phyloP scores from a whole-genome alignment of 495 filamentous ascomycete genomes.

The Neurospora sublineolata region DNA sequence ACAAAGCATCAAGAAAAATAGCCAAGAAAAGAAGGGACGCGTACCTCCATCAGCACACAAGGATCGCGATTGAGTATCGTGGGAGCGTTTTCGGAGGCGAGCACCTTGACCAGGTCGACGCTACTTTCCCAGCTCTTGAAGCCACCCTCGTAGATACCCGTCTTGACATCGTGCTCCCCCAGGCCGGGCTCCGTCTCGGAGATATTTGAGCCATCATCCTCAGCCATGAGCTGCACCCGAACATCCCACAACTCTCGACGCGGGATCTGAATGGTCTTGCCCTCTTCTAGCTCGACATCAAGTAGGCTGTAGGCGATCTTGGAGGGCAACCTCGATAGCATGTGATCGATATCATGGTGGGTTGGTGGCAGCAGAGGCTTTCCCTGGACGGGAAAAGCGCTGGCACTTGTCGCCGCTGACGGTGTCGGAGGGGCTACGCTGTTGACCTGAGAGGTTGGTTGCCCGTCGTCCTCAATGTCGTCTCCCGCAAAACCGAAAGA shows the following conservation, averaged over 20 bases:
- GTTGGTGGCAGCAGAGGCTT: slow-evolving; percentile 37
- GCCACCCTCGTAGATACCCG: slow-evolving; percentile 92
- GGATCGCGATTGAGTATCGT: slow-evolving; percentile 32
- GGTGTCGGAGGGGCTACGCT: slow-evolving; percentile 4
- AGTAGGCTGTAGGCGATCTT: slow-evolving; percentile 65
- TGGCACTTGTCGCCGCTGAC: slow-evolving; percentile 19
- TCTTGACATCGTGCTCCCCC: slow-evolving; percentile 73
- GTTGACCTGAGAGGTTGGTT: slow-evolving; percentile 5
- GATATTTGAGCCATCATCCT: slow-evolving; percentile 42
- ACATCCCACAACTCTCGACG: slow-evolving; percentile 90
- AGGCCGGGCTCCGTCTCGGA: slow-evolving; percentile 41
- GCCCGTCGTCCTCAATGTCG: slow-evolving; percentile 62
- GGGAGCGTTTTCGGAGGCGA: slow-evolving; percentile 46
- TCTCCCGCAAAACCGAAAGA: slow-evolving; percentile 76
- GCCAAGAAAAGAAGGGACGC: slow-evolving; percentile 6
- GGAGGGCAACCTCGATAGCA: slow-evolving; percentile 60
- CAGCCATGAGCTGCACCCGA: slow-evolving; percentile 84
- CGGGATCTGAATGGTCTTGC: slow-evolving; percentile 46
- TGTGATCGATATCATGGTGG: slow-evolving; percentile 32
- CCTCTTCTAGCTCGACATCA: slow-evolving; percentile 37
- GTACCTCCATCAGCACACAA: slow-evolving; percentile 65
- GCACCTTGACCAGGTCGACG: slow-evolving; percentile 68
- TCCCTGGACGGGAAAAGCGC: slow-evolving; percentile 36
- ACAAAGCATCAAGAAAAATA: not conserved
- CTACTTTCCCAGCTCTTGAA: slow-evolving; percentile 99